Conservation (phyloP, 306 rosid genomes). For the Casuarina equisetifolia region DNA sequence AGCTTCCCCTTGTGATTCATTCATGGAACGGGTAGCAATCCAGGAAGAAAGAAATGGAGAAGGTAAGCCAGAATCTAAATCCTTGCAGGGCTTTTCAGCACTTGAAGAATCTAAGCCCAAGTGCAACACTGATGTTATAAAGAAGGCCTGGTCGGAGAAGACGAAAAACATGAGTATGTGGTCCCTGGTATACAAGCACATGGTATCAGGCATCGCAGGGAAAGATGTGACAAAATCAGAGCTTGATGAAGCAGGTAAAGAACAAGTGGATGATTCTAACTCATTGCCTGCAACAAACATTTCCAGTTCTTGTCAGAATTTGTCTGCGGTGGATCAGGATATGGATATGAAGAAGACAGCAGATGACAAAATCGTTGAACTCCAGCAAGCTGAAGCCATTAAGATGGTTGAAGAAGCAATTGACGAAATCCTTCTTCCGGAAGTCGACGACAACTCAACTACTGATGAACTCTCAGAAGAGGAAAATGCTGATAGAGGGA, state of each 20-base stretch:
- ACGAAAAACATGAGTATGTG: constrained; percentile 57
- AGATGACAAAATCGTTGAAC: constrained; percentile 44
- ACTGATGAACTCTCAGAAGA: constrained; percentile 24
- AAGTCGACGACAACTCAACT: constrained; percentile 42
- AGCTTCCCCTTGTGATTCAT: constrained; percentile 26
- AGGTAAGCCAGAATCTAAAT: constrained; percentile 15
- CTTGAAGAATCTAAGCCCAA: constrained; percentile 30
- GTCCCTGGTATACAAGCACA: constrained; percentile 78
- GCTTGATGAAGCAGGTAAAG: constrained; percentile 32
- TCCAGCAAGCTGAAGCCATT: constrained; percentile 67
- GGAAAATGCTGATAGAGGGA: constrained; percentile 3
- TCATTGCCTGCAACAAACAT: constrained; percentile 15
- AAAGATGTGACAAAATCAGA: constrained; percentile 38
- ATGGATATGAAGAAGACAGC: constrained; percentile 21
- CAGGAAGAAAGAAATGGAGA: constrained; percentile 30
- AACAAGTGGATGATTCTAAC: constrained; percentile 19
- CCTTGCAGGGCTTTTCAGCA: constrained; percentile 21
- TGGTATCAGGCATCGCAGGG: constrained; percentile 60
- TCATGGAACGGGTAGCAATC: constrained; percentile 12
- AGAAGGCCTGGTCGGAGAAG: constrained; percentile 38
- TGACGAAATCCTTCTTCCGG: constrained; percentile 76
- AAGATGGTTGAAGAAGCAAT: constrained; percentile 91
- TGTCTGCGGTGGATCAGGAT: constrained; percentile 24
- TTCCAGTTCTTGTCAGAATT: constrained; percentile 27
- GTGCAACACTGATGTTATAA: constrained; percentile 26